Base-by-base conservation (phyloP, 1,284 basidiomycete genomes). In the Rhodotorula sp. region DNA sequence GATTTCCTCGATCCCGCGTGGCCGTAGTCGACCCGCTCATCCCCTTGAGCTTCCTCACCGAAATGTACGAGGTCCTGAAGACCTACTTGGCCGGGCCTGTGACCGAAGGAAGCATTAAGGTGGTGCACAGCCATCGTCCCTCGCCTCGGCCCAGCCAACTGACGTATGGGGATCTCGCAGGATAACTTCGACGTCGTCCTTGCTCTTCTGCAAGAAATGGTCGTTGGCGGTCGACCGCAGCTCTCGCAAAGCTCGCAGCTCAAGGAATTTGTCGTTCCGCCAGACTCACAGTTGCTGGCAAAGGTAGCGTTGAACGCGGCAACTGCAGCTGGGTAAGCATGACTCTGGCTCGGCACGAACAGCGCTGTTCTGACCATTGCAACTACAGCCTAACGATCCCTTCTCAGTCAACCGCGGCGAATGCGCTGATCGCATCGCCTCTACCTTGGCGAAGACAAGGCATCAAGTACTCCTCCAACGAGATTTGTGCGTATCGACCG, bases 181-280 rank as follows among this genome's bases (percentile, higher is more conserved):
- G 74, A 75, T 61, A 55, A 75, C 65, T 75, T 75, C 39, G 70
- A 74, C 56, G 59, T 74, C 59, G 64, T 74, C 19, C 72, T 75
- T 59, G 64, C 72, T 0, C 61, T 75, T 13, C 47, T 75, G 32
- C 67, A 71, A 27, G 74, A 75, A 44, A 75, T 75, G 71, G 48
- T 74, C 30, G 52, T 69, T 2, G 60, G 65, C 1, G 74, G 72
- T 2, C 58, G 72, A 3, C 72, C 74, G 0, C 67, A 69, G 29
- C 49, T 75, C 17, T 63, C 74, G 6, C 63, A 68, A 27, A 13
- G 61, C 3, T 49, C 72, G 1, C 72, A 73, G 49, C 64, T 75
- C 36, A 56, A 64, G 29, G 74, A 75, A 6, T 59, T 75, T 11
- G 74, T 75, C n/a, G 55, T 62, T 11, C 67, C 70, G 2, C 72